Base-by-base conservation (phyloP, 75 land plant genomes). In the Adiantum capillusveneris region DNA sequence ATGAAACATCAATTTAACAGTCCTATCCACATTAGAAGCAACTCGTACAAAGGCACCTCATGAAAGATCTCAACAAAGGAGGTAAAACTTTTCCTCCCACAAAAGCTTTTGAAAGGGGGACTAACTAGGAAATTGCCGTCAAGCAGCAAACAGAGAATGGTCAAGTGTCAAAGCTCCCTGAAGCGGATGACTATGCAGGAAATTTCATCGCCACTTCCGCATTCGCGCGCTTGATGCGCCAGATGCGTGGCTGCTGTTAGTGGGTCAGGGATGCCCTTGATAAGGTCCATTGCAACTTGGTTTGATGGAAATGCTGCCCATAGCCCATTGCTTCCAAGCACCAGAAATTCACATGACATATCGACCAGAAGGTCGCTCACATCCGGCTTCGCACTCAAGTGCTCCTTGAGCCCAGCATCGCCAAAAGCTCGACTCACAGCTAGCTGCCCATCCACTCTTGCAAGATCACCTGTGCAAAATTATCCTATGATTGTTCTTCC, bases 351-450 rank as follows among this genome's bases (percentile, higher is more conserved):
- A 26, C 65, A 52, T 0, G 58, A 34, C 28, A 58, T 30, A 46
- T 65, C 67, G 27, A 75, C 53, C 24, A 31, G 31, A 3, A 59
- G 24, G 46, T 75, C 65, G 17, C 18, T 17, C n/a, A 75, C 46
- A 31, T 75, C 78, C 0, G 78, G 78, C 58, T 75, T 62, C 0
- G 74, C 74, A 25, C 64, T 75, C 54, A 75, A 31, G 25, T 75
- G 78, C 39, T 59, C 58, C 69, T 75, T 75, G 55, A 70, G 57
- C 11, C 13, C 34, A 39, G 55, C 53, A n/a, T 70, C 74, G 22
- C 78, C 78, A 39, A 75, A 75, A 1, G 69, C 68, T 3, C 50
- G 50, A 2, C n/a, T n/a, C 49, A 46, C 49, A 46, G 49, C 49
- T 6, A n/a, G 5, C 14, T 46, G 21, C 14, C 49, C n/a, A 46